Conservation (phyloP, 305 asterid species). For the Fraxinus nigra region DNA sequence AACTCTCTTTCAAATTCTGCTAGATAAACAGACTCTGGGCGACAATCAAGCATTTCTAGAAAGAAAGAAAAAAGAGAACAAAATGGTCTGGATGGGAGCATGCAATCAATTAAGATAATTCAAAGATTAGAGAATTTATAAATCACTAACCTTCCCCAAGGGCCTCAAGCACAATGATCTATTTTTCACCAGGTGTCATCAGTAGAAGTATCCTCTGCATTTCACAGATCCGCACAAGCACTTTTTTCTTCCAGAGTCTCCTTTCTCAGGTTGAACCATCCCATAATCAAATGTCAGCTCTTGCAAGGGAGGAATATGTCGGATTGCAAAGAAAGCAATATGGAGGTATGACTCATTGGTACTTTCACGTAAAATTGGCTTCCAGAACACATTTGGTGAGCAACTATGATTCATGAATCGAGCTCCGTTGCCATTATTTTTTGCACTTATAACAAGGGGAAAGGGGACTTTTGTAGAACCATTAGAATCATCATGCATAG, state of each 20-base stretch:
- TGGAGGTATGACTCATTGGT: constrained; percentile 58
- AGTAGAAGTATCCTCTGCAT: constrained; percentile 80
- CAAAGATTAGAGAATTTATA: background rate
- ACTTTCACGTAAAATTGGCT: constrained; percentile 67
- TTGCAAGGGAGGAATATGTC: constrained; percentile 94
- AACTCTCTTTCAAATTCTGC: background rate
- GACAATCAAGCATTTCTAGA: constrained; percentile 28
- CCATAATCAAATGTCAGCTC: constrained; percentile 88
- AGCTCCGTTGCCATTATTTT: constrained; percentile 71
- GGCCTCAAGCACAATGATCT: constrained; percentile 26
- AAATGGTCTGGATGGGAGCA: background rate
- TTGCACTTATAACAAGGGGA: constrained; percentile 65
- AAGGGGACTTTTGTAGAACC: constrained; percentile 46
- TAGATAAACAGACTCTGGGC: background rate
- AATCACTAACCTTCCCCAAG: constrained; percentile 30
- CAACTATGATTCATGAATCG: constrained; percentile 95
- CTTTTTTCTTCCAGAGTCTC: constrained; percentile 57
- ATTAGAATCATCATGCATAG: constrained; percentile 30
- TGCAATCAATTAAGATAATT: background rate
- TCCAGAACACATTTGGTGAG: constrained; percentile 77
- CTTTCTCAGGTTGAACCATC: constrained; percentile 48
- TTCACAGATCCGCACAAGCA: constrained; percentile 71
- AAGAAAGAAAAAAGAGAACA: background rate
- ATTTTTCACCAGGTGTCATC: constrained; percentile 16
- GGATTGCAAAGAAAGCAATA: constrained; percentile 76